These are phyloP conservation scores for Hura crepitans DNA, from an alignment of 441 rosid genomes.

Conservation along the genomic window DNA sequence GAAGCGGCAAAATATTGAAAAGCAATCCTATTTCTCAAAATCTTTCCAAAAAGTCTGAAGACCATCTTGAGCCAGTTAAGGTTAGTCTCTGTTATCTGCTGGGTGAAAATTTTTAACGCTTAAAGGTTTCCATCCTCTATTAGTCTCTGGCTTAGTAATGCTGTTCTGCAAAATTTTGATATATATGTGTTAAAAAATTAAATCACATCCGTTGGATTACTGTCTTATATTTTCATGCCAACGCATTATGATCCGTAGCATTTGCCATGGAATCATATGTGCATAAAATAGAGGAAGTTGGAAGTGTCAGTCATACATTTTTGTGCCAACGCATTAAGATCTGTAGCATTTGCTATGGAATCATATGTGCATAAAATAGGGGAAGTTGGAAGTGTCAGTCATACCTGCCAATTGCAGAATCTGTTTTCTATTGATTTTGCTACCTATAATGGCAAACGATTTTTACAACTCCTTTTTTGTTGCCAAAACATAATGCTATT, in stretches of 20 bases:
- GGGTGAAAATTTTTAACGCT: neutral
- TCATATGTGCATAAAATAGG: slow-evolving; percentile 2
- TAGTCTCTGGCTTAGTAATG: neutral
- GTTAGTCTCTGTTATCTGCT: slow-evolving; percentile 37
- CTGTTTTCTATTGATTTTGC: neutral
- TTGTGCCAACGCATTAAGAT: neutral
- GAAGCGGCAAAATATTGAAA: slow-evolving; percentile 24
- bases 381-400: neutral
- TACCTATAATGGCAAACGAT: neutral
- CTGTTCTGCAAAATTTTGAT: neutral
- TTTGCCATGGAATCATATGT: neutral
- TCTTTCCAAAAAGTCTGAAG: slow-evolving; percentile 36
- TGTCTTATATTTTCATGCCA: neutral
- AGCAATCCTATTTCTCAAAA: slow-evolving; percentile 30
- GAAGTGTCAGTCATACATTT: neutral
- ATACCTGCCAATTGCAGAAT: neutral
- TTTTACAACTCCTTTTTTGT: neutral
- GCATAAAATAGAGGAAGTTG: neutral
- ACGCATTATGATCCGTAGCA: neutral
- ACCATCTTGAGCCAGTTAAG: slow-evolving; percentile 40
- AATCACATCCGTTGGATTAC: neutral
- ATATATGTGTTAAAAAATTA: neutral
- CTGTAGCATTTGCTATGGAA: neutral
- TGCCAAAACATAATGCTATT: neutral
- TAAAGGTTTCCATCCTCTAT: neutral